Evolutionary conservation across 495 filamentous ascomycete species (phyloP), one percentile per base, ranked within the genome.

Genomic region (Apiosordaria backusii): DNA sequence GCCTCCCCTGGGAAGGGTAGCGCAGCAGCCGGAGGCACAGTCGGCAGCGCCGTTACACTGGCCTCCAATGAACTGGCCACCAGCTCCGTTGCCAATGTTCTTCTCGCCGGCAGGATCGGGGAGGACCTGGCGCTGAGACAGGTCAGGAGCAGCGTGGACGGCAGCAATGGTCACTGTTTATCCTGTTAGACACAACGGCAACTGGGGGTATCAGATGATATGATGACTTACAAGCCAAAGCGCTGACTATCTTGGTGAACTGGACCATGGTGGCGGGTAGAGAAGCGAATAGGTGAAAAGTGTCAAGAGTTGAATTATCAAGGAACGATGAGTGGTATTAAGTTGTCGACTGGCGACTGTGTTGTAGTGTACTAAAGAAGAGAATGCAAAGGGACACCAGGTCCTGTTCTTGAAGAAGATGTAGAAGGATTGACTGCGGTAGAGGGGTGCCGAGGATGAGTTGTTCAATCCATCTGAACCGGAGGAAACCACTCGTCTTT

Each of bases 141-240:
- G 81, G 35, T 79, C 79, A 35, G 81, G 82, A 52, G 82, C 80
- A 21, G 82, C 82, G n/a, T 86, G 79, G 75, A 78, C 79, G 35
- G 81, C 82, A n/a, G 78, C 85, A 21, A 85, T 78, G n/a, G 78
- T 81, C 35, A 88, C 68, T 72, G 22, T 15, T 18, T 2, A 53
- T 26, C 0, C 0, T 50, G 63, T 68, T 29, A 68, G 45, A 25
- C 13, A 0, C 4, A 7, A 18, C 16, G 15, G 1, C 29, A 2
- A 16, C 4, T 10, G 13, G 13, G 4, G 13, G 13, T 25, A 4
- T 2, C n/a, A 6, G 9, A n/a, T 24, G 23, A 16, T 26, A 16
- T 10, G 6, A 2, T n/a, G 7, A 65, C 68, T 67, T 57, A 67
- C 68, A 27, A 53, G 71, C 73, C 5, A 75, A 22, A n/a, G 67